A percentile compares a stretch with the other conserved stretches of the same genome.
phyloP scores from a whole-genome alignment of 768 basidiomycete species.

The Favolaschia claudopus region DNA sequence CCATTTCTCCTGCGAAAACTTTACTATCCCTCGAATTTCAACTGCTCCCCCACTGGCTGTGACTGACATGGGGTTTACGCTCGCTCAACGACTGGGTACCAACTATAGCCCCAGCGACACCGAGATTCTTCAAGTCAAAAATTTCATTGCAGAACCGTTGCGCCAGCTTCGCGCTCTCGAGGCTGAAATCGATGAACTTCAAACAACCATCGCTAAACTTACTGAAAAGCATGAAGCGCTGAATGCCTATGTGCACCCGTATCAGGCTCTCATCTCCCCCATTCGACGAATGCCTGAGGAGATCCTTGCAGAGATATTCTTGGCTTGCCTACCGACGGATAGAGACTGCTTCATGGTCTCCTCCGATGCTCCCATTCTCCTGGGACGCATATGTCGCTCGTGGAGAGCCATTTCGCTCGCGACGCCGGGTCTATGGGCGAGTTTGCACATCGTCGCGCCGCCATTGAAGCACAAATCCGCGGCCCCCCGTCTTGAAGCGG shows the following conservation, averaged over 20 bases:
- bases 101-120: conserved; percentile 8
- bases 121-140: not conserved
- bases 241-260: not conserved
- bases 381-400: conserved; percentile 8
- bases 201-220: not conserved
- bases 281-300: conserved; percentile 1
- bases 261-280: conserved; percentile 2
- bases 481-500: conserved; percentile 9
- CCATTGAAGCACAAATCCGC: no score
- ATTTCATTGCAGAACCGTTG: not conserved
- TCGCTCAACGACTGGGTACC: not conserved
- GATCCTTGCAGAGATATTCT: conserved; percentile 6
- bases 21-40: no score
- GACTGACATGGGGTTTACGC: no score
- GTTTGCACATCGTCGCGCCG: not conserved
- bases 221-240: not conserved
- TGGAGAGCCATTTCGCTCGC: not conserved
- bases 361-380: conserved; percentile 1
- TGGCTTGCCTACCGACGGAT: conserved; percentile 8
- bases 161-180: not conserved
- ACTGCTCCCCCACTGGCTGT: no score
- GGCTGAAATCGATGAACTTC: not conserved
- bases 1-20: no score
- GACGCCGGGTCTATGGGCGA: not conserved
- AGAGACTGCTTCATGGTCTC: not conserved